These are phyloP conservation scores for Larix sibirica DNA, from an alignment of 83 land plant species.

Conservation along the genomic window DNA sequence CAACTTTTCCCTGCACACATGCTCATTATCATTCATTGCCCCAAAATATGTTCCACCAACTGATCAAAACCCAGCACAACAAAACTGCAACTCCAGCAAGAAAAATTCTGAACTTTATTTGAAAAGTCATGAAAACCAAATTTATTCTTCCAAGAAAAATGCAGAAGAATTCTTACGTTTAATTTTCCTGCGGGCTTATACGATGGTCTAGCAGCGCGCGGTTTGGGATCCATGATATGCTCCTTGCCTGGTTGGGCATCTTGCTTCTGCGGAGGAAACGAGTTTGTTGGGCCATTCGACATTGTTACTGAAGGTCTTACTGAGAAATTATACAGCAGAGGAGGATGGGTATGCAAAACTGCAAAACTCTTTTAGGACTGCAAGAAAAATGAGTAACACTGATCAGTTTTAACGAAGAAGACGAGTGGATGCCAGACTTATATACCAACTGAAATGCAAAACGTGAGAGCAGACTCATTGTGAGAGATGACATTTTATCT, in stretches of 20 bases:
- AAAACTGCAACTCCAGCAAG: background rate
- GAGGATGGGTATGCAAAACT: background rate
- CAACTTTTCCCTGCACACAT: slow-evolving; percentile 67
- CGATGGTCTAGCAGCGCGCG: slow-evolving; percentile 31
- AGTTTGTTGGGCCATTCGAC: slow-evolving; percentile 15
- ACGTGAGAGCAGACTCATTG: background rate
- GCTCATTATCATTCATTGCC: background rate
- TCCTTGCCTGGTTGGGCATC: slow-evolving; percentile 82
- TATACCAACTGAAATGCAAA: background rate
- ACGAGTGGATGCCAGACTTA: background rate
- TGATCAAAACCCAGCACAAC: background rate
- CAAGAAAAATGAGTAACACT: background rate
- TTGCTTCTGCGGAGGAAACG: slow-evolving; percentile 73
- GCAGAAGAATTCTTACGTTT: slow-evolving; percentile 26
- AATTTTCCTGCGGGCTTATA: slow-evolving; percentile 82
- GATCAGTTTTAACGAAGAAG: background rate
- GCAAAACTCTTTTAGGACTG: background rate
- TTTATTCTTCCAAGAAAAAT: background rate
- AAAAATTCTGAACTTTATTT: background rate
- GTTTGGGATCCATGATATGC: slow-evolving; percentile 72
- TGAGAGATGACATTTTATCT: background rate
- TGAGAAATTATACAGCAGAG: background rate
- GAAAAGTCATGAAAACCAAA: background rate
- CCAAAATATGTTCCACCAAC: background rate
- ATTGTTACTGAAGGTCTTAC: slow-evolving; percentile 25